Evolutionary conservation across 2,329 filamentous ascomycete species (phyloP).

Genomic region (Cladosporium oxysporum): DNA sequence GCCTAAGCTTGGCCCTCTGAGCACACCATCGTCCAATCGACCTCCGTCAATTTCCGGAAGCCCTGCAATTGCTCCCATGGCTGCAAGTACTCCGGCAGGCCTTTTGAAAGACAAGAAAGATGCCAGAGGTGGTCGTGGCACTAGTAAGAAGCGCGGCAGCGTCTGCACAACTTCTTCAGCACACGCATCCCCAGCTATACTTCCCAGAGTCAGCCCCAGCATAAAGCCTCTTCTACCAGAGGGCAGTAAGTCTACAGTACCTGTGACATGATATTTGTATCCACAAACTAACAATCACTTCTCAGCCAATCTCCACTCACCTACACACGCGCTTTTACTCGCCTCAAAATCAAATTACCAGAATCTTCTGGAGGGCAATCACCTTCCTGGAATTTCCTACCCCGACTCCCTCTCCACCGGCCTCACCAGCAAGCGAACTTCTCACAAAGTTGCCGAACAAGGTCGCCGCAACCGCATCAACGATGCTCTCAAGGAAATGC

Average conservation of each 20-base stretch:
- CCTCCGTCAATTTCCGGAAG: slow-evolving; percentile 50
- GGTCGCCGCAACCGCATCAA: slow-evolving; percentile 95
- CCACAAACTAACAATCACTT: slow-evolving; percentile 24
- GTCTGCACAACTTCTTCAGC: slow-evolving; percentile 58
- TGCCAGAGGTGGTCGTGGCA: slow-evolving; percentile 48
- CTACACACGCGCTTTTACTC: slow-evolving; percentile 71
- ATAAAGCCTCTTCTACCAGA: slow-evolving; percentile 88
- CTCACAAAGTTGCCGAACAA: slow-evolving; percentile 97
- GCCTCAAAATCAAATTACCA: slow-evolving; percentile 98
- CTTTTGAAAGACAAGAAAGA: slow-evolving; percentile 33
- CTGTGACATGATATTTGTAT: not conserved
- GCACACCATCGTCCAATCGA: slow-evolving; percentile 46
- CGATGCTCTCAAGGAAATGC: slow-evolving; percentile 87
- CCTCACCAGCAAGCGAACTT: slow-evolving; percentile 92
- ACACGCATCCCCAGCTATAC: slow-evolving; percentile 80
- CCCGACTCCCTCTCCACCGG: slow-evolving; percentile 90
- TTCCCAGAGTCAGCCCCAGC: slow-evolving; percentile 87
- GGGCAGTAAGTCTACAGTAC: slow-evolving; percentile 52
- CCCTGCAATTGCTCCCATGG: slow-evolving; percentile 53
- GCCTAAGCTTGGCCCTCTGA: slow-evolving; percentile 62
- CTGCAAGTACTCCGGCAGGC: slow-evolving; percentile 44
- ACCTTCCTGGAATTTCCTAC: slow-evolving; percentile 73
- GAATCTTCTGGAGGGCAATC: slow-evolving; percentile 91
- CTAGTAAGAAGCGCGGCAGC: slow-evolving; percentile 67
- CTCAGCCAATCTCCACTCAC: slow-evolving; percentile 51